These are phyloP conservation scores for Diatrype stigma DNA, from an alignment of 2,329 filamentous ascomycete species.

Conservation along the genomic window DNA sequence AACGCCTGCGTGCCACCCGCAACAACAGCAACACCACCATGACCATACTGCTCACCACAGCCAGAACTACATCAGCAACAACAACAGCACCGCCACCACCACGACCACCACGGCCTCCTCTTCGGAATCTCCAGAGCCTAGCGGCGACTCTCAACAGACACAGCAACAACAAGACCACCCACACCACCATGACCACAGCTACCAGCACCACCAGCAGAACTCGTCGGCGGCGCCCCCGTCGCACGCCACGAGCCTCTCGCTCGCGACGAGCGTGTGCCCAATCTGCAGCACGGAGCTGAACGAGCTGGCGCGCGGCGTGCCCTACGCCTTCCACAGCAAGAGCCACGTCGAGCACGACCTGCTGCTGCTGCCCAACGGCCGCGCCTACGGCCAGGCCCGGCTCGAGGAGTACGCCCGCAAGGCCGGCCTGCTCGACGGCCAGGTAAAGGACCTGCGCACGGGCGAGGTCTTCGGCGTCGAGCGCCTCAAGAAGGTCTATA, in stretches of 20 bases:
- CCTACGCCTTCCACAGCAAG: constrained; percentile 93
- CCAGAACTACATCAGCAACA: constrained; percentile 26
- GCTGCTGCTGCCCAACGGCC: constrained; percentile 79
- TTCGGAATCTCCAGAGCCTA: background rate
- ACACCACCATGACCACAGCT: constrained; percentile 19
- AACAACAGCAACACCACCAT: constrained; percentile 33
- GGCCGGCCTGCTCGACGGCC: constrained; percentile 61
- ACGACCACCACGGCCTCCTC: constrained; percentile 11
- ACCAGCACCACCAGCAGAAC: constrained; percentile 17
- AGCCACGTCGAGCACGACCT: constrained; percentile 87
- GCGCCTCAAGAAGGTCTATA: constrained; percentile 82
- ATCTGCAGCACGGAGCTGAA: constrained; percentile 97
- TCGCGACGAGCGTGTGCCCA: constrained; percentile 69
- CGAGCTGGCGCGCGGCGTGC: constrained; percentile 79
- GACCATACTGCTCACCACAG: constrained; percentile 7
- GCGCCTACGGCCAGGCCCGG: constrained; percentile 74
- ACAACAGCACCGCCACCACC: constrained; percentile 18
- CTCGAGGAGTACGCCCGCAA: constrained; percentile 77
- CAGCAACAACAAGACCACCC: constrained; percentile 5
- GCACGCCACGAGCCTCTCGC: constrained; percentile 53
- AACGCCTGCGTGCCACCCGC: constrained; percentile 84
- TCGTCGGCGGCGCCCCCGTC: constrained; percentile 24
- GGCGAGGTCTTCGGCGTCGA: constrained; percentile 60
- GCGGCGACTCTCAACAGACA: background rate
- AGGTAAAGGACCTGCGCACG: constrained; percentile 75